Base-by-base conservation (phyloP, 345 rosid genomes). In the Salix exigua region DNA sequence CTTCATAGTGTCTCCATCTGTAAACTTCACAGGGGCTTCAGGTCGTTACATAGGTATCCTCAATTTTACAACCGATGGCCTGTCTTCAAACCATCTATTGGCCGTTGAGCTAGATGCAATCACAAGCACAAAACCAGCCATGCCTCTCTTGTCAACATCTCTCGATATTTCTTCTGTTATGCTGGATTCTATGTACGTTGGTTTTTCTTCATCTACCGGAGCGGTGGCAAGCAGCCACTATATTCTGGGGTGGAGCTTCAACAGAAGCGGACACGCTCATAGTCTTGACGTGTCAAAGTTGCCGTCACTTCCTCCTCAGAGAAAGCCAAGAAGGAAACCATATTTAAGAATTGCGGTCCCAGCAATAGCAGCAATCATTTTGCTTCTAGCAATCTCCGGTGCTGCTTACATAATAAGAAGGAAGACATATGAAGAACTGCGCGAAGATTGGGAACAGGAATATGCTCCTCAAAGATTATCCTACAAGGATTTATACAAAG, bases 161-260 rank as follows among this genome's bases (percentile, higher is more conserved):
- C 17, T 64, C 18, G 72, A 78, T 72, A 66, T 78, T 50, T 48
- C 71, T 25, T 10, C 14, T 5, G 25, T 44, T 6, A 21, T 78
- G 0, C 16, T 17, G 53, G 76, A 73, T 35, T 73, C 62, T 14
- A 72, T 78, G 80, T 72, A 65, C 42, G 71, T 71, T 46, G 80
- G 80, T 23, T 77, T 77, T 70, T 77, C 80, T 60, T 28, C 80
- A n/a, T 62, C 75, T 5, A 77, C 80, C 21, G 80, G 80, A 7
- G 48, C 75, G 2, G 50, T 71, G 6, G 23, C 80, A 1, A 77
- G 75, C 38, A 17, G 46, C 30, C 75, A 77, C 19, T 77, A 77
- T 71, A 64, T 77, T n/a, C 75, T 77, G 21, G 80, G 80, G 0
- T 77, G 80, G 80, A 77, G 80, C 75, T 77, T 70, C 28, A 71